These are phyloP conservation scores for Nigrospora oryzae DNA, from an alignment of 2,329 filamentous ascomycete genomes.

Conservation along the genomic window DNA sequence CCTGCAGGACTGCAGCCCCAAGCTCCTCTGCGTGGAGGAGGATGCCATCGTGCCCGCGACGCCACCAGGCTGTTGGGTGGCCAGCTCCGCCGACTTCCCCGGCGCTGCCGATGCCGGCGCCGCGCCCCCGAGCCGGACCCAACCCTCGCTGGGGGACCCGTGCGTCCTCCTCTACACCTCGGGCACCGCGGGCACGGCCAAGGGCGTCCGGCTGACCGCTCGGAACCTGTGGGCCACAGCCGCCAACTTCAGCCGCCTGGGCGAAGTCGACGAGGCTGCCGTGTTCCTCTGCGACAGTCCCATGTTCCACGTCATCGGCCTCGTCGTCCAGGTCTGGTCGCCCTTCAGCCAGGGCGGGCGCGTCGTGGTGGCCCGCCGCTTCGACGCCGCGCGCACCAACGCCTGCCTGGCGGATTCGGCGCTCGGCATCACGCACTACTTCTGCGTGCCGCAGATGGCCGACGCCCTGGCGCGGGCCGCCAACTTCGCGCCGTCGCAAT, in stretches of 20 bases:
- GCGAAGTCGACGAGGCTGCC: not conserved
- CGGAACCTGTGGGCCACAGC: not conserved
- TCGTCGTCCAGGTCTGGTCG: constrained; percentile 1
- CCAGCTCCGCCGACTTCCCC: not conserved
- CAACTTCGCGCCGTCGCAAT: not conserved
- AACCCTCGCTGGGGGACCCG: constrained; percentile 50
- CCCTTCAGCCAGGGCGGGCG: constrained; percentile 1
- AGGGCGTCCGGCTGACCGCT: constrained; percentile 85
- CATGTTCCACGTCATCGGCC: constrained; percentile 6
- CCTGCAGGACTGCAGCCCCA: not conserved
- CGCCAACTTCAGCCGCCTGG: not conserved
- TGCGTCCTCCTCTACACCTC: constrained; percentile 97
- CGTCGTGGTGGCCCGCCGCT: constrained; percentile 2
- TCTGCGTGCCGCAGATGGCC: constrained; percentile 6
- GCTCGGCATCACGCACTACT: not conserved
- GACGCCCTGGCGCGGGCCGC: not conserved
- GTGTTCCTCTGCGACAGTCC: constrained; percentile 4
- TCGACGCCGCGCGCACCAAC: constrained; percentile 4
- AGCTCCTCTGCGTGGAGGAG: not conserved
- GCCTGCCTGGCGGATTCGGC: not conserved
- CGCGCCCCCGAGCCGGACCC: not conserved
- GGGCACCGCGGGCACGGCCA: constrained; percentile 95
- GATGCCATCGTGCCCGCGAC: not conserved
- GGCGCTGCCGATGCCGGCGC: not conserved
- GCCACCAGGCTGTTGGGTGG: not conserved